Evolutionary conservation across 768 basidiomycete species (phyloP), one percentile per base, ranked within the genome.

Genomic region (Suillus discolor): DNA sequence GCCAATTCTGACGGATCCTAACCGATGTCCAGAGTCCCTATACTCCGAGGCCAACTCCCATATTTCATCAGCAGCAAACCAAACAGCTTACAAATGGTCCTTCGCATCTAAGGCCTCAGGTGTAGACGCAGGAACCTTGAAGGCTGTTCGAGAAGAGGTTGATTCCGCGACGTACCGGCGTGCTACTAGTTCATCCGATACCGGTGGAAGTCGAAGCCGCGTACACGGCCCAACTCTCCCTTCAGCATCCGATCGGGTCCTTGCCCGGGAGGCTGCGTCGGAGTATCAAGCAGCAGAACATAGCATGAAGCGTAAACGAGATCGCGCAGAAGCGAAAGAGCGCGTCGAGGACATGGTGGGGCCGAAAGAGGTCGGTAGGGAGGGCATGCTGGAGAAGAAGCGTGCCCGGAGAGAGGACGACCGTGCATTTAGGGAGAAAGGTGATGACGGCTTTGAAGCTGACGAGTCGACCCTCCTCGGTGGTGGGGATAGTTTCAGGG

Each of bases 331-430:
- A 68, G 86, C 84, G 20, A 89, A 87, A 71, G 89, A 91, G 3
- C 81, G 87, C 45, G 63, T 92, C 16, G 92, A 95, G 71, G 93
- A 96, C 38, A 78, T 88, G 76, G 89, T 92, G 1, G 89, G 90
- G 11, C 93, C 94, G n/a, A 87, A 87, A 69, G 84, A 87, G 66
- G 87, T 91, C 5, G 96, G 96, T 1, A 82, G 88, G 62, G 96
- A 96, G 69, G 92, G 89, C 3, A 87, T 91, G 85, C 74, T 96
- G 67, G 96, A 96, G 80, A 95, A 95, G 82, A 93, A 94, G 76
- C 80, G 87, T 38, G 88, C 86, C 45, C 84, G 82, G 67, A 82
- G 94, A 67, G 93, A 93, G 68, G 80, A 80, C 16, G 91, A 96
- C 76, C 80, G 84, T 45, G 75, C 87, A 3, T 93, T 90, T 74